Percentiles rank a stretch among this genome's conserved stretches.
These are phyloP conservation scores for Lyophyllum decastes DNA, from an alignment of 768 basidiomycete species.

Conservation along the genomic window DNA sequence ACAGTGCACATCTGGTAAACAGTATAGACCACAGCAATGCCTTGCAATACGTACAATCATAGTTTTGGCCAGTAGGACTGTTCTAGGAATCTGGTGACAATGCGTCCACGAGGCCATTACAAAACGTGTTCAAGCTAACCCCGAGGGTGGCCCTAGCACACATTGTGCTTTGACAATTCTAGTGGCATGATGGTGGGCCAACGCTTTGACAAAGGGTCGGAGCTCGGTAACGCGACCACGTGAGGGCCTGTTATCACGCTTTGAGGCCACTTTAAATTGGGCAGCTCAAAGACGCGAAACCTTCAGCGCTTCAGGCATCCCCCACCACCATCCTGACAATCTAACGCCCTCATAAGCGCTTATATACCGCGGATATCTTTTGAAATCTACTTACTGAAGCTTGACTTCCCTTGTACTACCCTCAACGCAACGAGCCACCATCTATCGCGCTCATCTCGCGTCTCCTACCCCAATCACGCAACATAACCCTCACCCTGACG, in stretches of 20 bases:
- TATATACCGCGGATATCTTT: background rate
- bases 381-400: background rate
- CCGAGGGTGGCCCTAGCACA: no score
- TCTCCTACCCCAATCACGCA: background rate
- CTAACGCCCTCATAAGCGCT: background rate
- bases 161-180: background rate
- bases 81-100: no score
- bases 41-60: no score
- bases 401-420: background rate
- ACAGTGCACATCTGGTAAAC: no score
- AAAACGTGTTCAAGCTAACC: no score
- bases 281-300: background rate
- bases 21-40: no score
- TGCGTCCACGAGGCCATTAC: no score
- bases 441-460: background rate
- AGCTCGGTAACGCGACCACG: background rate
- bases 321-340: background rate
- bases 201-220: constrained; percentile 9
- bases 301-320: background rate
- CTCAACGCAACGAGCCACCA: background rate
- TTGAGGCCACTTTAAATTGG: constrained; percentile 3
- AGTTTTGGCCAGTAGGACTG: no score
- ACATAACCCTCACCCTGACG: background rate
- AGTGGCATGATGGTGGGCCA: background rate
- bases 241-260: constrained; percentile 1